Evolutionary conservation across 1,284 basidiomycete genomes (phyloP).

Genomic region (Cutaneotrichosporon cyanovorans): DNA sequence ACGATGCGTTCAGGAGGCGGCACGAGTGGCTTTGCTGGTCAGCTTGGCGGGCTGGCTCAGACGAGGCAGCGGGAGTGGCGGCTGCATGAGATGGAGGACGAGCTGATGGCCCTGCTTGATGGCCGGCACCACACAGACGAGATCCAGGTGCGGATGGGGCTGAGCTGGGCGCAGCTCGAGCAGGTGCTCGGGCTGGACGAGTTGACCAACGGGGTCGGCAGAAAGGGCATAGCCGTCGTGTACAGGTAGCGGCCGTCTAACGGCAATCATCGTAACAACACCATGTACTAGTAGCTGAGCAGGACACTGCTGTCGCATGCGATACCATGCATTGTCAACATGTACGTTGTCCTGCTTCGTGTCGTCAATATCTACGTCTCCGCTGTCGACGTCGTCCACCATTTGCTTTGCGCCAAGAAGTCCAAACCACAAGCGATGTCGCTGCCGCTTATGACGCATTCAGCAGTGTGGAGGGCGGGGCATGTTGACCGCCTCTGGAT

Average conservation of each 20-base stretch:
- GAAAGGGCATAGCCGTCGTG: constrained; percentile 34
- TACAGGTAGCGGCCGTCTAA: constrained; percentile 17
- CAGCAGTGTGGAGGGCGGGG: too few species aligned
- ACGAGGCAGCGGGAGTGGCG: constrained; percentile 18
- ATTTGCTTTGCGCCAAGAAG: too few species aligned
- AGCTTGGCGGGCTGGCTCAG: constrained; percentile 4
- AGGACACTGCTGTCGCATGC: too few species aligned
- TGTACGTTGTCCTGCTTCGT: too few species aligned
- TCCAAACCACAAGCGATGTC: too few species aligned
- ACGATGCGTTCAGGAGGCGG: constrained; percentile 11
- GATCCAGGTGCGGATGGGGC: constrained; percentile 69
- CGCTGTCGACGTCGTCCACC: too few species aligned
- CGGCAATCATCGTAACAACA: too few species aligned
- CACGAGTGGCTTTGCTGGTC: not conserved
- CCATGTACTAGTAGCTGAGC: too few species aligned
- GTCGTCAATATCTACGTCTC: too few species aligned
- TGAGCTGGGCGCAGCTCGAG: constrained; percentile 74
- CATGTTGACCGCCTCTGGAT: too few species aligned
- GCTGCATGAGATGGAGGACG: constrained; percentile 37
- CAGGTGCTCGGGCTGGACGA: constrained; percentile 55
- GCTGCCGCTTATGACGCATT: too few species aligned
- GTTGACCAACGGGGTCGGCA: constrained; percentile 26
- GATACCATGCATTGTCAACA: too few species aligned
- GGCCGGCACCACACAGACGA: constrained; percentile 89
- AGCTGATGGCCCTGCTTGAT: constrained; percentile 61